Conservation (phyloP, 768 basidiomycete species). For the Daedaleopsis nitida region DNA sequence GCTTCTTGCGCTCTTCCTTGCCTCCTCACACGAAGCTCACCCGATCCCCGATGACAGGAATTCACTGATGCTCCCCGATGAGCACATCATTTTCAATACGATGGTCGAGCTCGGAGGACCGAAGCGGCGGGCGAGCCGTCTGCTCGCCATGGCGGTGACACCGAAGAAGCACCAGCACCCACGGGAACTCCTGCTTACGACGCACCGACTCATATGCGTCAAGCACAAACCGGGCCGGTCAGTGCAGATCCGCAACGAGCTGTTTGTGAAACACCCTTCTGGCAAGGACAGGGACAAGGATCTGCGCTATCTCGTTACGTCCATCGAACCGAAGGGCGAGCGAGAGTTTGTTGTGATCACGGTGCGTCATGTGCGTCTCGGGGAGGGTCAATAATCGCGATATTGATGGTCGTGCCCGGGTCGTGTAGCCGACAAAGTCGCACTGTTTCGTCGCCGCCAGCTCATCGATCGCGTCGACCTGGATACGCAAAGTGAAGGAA, state of each 20-base stretch:
- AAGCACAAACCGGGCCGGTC: constrained; percentile 45
- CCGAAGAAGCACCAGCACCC: constrained; percentile 47
- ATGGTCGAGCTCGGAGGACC: constrained; percentile 55
- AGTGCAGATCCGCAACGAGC: constrained; percentile 52
- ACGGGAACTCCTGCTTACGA: constrained; percentile 59
- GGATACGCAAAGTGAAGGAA: constrained; percentile 36
- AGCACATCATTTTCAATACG: constrained; percentile 52
- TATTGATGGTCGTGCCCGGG: neutral
- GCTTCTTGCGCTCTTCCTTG: neutral
- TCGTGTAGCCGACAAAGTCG: constrained; percentile 46
- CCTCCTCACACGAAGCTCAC: neutral
- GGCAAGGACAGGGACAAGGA: constrained; percentile 44
- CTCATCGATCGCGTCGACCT: constrained; percentile 29
- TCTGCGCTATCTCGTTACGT: constrained; percentile 43
- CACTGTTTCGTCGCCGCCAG: constrained; percentile 30
- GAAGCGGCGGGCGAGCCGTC: constrained; percentile 57
- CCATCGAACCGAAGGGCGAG: constrained; percentile 55
- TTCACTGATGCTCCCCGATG: constrained; percentile 45
- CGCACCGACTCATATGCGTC: constrained; percentile 56
- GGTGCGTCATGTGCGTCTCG: constrained; percentile 28
- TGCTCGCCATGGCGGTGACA: constrained; percentile 53
- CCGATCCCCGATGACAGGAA: constrained; percentile 24
- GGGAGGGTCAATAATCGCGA: neutral
- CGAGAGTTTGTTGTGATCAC: constrained; percentile 63
- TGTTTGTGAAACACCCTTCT: constrained; percentile 38